phyloP scores from a whole-genome alignment of 768 basidiomycete species.

The Udeniomyces megalosporus region DNA sequence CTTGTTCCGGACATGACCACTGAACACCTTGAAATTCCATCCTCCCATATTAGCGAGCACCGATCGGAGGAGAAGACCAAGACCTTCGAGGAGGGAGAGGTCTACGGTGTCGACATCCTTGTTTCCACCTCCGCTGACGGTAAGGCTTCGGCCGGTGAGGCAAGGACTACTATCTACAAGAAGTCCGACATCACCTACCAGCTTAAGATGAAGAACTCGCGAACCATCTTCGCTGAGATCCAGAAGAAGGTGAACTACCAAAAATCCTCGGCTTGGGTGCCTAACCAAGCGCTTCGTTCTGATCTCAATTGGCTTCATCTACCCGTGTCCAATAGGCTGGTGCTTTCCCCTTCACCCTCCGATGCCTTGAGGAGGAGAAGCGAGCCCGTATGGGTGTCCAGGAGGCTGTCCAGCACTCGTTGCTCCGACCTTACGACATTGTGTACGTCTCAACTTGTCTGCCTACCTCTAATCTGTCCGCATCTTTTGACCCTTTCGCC shows the following conservation, averaged over 20 bases:
- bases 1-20: too few relatives aligned
- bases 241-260: slow-evolving; percentile 69
- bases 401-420: slow-evolving; percentile 85
- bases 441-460: slow-evolving; percentile 40
- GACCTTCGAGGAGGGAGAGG: slow-evolving; percentile 16
- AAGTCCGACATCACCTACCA: slow-evolving; percentile 63
- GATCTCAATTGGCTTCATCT: background rate
- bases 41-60: slow-evolving; percentile 33
- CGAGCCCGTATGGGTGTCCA: slow-evolving; percentile 83
- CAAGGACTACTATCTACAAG: slow-evolving; percentile 84
- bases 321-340: slow-evolving; percentile 43
- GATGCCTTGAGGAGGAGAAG: slow-evolving; percentile 87
- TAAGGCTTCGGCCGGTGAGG: slow-evolving; percentile 76
- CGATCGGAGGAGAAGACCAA: slow-evolving; percentile 64
- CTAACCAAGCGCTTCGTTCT: background rate
- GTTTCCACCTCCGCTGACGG: slow-evolving; percentile 14
- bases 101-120: slow-evolving; percentile 16
- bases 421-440: slow-evolving; percentile 90
- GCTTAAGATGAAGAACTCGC: slow-evolving; percentile 93
- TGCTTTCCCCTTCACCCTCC: slow-evolving; percentile 93
- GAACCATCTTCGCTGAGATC: slow-evolving; percentile 90
- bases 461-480: background rate
- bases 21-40: too few relatives aligned
- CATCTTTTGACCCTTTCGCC: background rate
- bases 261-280: too few relatives aligned